Percentiles rank a stretch among this genome's conserved stretches.
These are phyloP conservation scores for Fraxinus platypoda DNA, from an alignment of 305 asterid species.

Conservation along the genomic window DNA sequence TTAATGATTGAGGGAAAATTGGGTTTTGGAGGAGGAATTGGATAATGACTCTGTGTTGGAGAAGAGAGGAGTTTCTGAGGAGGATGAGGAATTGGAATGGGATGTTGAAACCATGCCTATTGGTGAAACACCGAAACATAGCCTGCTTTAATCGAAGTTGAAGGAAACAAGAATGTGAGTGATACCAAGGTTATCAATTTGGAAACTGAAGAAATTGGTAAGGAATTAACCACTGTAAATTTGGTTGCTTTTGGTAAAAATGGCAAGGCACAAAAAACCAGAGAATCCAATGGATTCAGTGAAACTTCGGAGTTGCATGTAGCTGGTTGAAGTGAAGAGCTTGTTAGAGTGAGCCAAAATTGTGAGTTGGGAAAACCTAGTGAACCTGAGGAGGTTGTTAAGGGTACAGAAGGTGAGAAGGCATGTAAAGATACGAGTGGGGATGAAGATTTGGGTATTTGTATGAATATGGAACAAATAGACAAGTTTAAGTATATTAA, in stretches of 20 bases:
- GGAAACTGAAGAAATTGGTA: slow-evolving; percentile 24
- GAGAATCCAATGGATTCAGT: not conserved
- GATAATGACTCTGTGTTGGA: slow-evolving; percentile 10
- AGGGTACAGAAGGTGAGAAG: not conserved
- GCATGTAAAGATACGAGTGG: not conserved
- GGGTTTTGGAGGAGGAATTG: slow-evolving; percentile 19
- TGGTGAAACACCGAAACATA: not conserved
- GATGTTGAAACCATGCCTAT: slow-evolving; percentile 23
- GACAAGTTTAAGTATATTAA: slow-evolving; percentile 21
- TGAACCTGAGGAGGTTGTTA: not conserved
- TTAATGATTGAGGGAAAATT: not conserved
- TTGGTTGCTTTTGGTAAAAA: not conserved
- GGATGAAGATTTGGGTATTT: slow-evolving; percentile 2
- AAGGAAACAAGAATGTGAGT: not conserved
- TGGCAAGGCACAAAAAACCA: not conserved
- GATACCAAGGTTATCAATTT: slow-evolving; percentile 12
- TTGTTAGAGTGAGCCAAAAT: not conserved
- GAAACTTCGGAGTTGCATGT: not conserved
- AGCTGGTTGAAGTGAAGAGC: not conserved
- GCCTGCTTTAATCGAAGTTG: not conserved
- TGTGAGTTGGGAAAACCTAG: not conserved
- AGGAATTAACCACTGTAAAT: not conserved
- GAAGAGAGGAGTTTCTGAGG: slow-evolving; percentile 21
- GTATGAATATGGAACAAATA: slow-evolving; percentile 20
- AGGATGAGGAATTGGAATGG: slow-evolving; percentile 9